Percentiles rank a stretch among this genome's conserved stretches.
These are phyloP conservation scores for Chlorencoelia australis DNA, from an alignment of 2,329 filamentous ascomycete species.

Conservation along the genomic window DNA sequence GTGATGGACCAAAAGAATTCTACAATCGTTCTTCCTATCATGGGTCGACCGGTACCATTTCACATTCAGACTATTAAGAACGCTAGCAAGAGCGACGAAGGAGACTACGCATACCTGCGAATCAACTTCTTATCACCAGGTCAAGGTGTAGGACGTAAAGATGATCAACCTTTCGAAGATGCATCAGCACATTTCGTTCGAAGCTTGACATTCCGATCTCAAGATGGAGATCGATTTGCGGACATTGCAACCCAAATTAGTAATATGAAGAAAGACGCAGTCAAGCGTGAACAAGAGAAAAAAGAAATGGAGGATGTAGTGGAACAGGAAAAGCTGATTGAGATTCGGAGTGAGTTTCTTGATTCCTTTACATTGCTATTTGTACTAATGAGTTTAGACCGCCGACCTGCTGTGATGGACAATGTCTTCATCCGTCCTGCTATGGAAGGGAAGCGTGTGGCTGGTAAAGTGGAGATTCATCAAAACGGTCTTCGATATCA, in stretches of 20 bases:
- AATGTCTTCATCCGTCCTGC: conserved; percentile 94
- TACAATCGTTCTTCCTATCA: conserved; percentile 88
- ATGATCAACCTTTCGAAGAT: conserved; percentile 97
- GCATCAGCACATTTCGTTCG: conserved; percentile 90
- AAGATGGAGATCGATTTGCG: conserved; percentile 77
- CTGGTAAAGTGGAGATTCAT: conserved; percentile 93
- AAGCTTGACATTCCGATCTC: conserved; percentile 89
- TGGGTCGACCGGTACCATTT: conserved; percentile 95
- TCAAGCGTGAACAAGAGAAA: conserved; percentile 94
- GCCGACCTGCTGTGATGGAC: conserved; percentile 79
- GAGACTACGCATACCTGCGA: conserved; percentile 84
- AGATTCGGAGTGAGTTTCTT: conserved; percentile 68
- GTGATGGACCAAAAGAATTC: conserved; percentile 84
- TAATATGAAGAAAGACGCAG: conserved; percentile 86
- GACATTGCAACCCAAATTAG: conserved; percentile 90
- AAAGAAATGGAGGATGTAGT: conserved; percentile 99
- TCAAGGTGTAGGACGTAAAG: conserved; percentile 92
- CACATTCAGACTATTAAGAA: conserved; percentile 99
- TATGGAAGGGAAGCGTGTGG: conserved; percentile 92
- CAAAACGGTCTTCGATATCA: conserved; percentile 97
- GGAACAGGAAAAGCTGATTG: conserved; percentile 93
- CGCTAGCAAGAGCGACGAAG: conserved; percentile 93
- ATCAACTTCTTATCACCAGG: conserved; percentile 97
- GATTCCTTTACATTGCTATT: conserved; percentile 28
- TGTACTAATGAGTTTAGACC: conserved; percentile 44